A percentile compares a stretch with the other conserved stretches of the same genome.
Evolutionary conservation across 2,329 filamentous ascomycete genomes (phyloP).

Genomic region (Pestalotiopsis sp.): DNA sequence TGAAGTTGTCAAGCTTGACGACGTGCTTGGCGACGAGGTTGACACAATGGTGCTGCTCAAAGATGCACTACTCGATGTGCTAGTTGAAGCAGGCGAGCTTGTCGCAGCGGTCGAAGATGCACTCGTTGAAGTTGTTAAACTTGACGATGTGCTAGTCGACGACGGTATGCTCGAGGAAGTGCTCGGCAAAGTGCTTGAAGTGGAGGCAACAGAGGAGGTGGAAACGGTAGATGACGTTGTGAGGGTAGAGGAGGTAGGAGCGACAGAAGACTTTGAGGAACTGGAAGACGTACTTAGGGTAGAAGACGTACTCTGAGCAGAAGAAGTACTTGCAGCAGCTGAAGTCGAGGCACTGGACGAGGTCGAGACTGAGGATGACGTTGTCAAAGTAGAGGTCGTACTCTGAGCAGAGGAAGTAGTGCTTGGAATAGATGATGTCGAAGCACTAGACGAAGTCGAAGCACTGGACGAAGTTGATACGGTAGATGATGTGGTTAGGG

Average conservation of each 20-base stretch:
- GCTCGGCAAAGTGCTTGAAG: background rate
- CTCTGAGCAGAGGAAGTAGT: background rate
- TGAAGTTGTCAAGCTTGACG: too few relatives aligned
- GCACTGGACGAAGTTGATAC: background rate
- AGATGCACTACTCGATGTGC: too few relatives aligned
- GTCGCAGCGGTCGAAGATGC: too few relatives aligned
- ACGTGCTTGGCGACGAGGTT: too few relatives aligned
- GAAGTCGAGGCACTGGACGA: background rate
- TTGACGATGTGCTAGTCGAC: background rate
- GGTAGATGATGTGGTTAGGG: background rate
- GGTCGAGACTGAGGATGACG: background rate
- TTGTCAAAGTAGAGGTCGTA: background rate
- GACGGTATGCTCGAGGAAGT: too few relatives aligned
- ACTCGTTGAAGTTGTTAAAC: background rate
- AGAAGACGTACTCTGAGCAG: background rate
- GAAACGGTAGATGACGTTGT: background rate
- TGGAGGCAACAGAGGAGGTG: background rate
- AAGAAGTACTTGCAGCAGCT: background rate
- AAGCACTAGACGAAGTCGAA: background rate
- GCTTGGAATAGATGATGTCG: background rate
- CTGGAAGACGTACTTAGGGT: background rate
- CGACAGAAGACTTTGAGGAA: background rate
- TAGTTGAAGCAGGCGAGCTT: too few relatives aligned
- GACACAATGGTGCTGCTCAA: too few relatives aligned
- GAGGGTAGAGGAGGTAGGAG: background rate